phyloP scores from a whole-genome alignment of 202 grass and related monocot genomes.

The Hordeum pubiflorum region DNA sequence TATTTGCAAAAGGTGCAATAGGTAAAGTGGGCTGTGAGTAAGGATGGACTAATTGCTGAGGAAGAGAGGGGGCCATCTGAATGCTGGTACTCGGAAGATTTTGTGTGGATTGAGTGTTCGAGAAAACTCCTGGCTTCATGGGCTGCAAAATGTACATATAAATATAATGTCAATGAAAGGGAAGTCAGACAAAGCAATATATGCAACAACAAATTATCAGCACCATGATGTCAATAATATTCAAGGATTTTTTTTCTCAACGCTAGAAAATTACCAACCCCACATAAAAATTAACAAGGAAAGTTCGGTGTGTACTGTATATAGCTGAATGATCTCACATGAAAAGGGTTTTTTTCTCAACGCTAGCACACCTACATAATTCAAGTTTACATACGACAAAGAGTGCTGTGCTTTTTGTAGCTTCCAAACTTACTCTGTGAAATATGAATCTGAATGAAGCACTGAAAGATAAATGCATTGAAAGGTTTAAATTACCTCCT shows the following conservation, averaged over 20 bases:
- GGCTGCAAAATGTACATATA: conserved; percentile 32
- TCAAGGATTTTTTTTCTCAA: neutral
- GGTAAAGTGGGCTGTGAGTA: conserved; percentile 83
- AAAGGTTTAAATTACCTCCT: conserved; percentile 57
- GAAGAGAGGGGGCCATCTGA: conserved; percentile 43
- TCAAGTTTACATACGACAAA: neutral
- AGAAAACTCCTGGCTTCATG: conserved; percentile 63
- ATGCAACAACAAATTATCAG: neutral
- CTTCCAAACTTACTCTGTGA: neutral
- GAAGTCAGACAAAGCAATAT: neutral
- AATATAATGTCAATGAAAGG: neutral
- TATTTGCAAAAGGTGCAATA: conserved; percentile 61
- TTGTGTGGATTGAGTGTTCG: conserved; percentile 56
- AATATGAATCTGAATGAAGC: neutral
- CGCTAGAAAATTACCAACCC: neutral
- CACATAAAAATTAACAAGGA: neutral
- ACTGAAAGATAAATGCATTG: neutral
- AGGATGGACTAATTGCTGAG: conserved; percentile 82
- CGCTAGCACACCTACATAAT: neutral
- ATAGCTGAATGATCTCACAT: neutral
- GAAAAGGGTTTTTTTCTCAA: neutral
- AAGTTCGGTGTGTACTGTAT: neutral
- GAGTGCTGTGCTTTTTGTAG: neutral
- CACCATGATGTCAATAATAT: neutral
- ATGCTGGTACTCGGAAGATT: conserved; percentile 56